phyloP scores from a whole-genome alignment of 1,284 basidiomycete genomes.

The Boletus coffeatus region DNA sequence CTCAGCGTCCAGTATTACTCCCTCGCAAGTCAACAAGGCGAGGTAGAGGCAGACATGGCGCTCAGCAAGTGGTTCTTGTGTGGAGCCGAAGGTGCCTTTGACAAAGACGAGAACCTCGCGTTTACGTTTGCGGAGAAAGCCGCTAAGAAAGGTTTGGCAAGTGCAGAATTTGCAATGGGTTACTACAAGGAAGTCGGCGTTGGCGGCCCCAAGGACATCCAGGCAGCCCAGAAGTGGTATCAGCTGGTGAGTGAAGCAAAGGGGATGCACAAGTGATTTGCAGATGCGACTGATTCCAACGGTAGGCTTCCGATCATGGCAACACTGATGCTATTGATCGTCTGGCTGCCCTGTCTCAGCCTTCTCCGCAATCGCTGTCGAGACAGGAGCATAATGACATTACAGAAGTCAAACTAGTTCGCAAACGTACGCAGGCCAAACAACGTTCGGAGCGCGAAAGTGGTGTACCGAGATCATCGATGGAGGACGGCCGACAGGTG shows the following conservation, averaged over 20 bases:
- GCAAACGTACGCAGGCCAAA: conserved; percentile 80
- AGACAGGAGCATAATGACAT: conserved; percentile 77
- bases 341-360: conserved; percentile 59
- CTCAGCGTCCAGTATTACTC: conserved; percentile 92
- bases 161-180: conserved; percentile 91
- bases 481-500: conserved; percentile 27
- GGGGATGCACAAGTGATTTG: neutral
- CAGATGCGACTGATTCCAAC: conserved; percentile 2
- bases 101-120: conserved; percentile 86
- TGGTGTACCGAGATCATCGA: conserved; percentile 15
- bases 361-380: conserved; percentile 58
- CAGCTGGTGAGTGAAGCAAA: conserved; percentile 37
- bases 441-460: conserved; percentile 52
- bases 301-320: conserved; percentile 70
- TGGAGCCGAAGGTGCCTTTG: conserved; percentile 75
- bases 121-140: conserved; percentile 92
- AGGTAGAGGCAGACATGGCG: conserved; percentile 94
- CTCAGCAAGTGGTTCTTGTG: conserved; percentile 95
- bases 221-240: conserved; percentile 69
- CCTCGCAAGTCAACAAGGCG: conserved; percentile 78
- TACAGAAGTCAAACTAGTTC: conserved; percentile 75
- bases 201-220: conserved; percentile 62
- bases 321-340: conserved; percentile 81
- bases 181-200: conserved; percentile 87
- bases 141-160: conserved; percentile 71